A percentile compares a stretch with the other conserved stretches of the same genome.
Evolutionary conservation across 2,329 filamentous ascomycete genomes (phyloP).

Genomic region (Epichloe gansuensis): DNA sequence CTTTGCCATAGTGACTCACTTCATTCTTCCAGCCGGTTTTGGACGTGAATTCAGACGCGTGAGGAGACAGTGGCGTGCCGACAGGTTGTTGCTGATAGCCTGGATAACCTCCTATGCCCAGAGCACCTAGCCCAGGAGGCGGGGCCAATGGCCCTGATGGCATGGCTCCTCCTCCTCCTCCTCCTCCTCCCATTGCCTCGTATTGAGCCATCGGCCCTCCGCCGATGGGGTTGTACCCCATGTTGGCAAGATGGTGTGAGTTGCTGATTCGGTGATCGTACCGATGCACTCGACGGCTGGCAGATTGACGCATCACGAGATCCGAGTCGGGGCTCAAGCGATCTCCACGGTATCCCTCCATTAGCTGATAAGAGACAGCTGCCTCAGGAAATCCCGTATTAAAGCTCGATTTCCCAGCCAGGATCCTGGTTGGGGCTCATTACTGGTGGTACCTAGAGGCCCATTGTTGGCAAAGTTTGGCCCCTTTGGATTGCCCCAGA

Average conservation of each 20-base stretch:
- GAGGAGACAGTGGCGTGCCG: constrained; percentile 57
- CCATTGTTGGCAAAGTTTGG: constrained; percentile 20
- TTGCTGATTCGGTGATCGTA: constrained; percentile 33
- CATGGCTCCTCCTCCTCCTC: constrained; percentile 23
- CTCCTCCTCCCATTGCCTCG: constrained; percentile 23
- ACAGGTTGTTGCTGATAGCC: constrained; percentile 44
- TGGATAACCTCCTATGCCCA: constrained; percentile 32
- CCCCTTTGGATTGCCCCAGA: constrained; percentile 42
- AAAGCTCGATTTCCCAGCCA: constrained; percentile 35
- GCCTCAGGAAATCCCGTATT: constrained; percentile 30
- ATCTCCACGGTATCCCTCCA: constrained; percentile 33
- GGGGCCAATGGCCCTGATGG: constrained; percentile 20
- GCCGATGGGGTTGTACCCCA: constrained; percentile 21
- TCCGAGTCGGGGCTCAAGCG: constrained; percentile 38
- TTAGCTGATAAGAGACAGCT: constrained; percentile 19
- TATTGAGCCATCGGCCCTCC: constrained; percentile 19
- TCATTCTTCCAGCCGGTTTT: constrained; percentile 43
- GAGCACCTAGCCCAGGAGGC: constrained; percentile 22
- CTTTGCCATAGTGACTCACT: constrained; percentile 22
- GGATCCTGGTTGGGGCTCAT: constrained; percentile 22
- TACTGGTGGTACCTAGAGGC: constrained; percentile 21
- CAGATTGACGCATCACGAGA: constrained; percentile 29
- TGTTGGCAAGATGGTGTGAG: constrained; percentile 20
- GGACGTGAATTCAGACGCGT: constrained; percentile 62
- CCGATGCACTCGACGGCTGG: constrained; percentile 33